phyloP scores from a whole-genome alignment of 805 yeast genomes.

The Starmera caribaea region DNA sequence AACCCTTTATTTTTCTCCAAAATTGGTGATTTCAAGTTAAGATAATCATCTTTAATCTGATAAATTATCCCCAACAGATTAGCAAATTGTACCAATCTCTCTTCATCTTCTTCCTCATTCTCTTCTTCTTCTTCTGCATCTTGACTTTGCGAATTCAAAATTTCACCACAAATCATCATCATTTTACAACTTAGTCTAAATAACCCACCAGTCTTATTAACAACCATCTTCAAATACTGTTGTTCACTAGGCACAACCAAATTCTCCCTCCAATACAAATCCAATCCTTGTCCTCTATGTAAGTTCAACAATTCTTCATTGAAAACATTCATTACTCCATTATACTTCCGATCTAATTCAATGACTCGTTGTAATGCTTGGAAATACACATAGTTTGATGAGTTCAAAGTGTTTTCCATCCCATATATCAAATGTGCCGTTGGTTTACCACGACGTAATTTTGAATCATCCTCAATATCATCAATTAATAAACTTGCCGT shows the following conservation, averaged over 20 bases:
- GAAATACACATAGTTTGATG: conserved; percentile 78
- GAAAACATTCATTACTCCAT: conserved; percentile 31
- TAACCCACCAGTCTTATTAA: conserved; percentile 84
- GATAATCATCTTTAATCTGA: conserved; percentile 79
- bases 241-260: conserved; percentile 45
- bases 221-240: conserved; percentile 72
- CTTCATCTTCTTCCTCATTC: neutral
- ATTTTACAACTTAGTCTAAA: conserved; percentile 66
- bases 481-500: conserved; percentile 65
- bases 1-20: conserved; percentile 60
- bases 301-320: conserved; percentile 70
- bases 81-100: conserved; percentile 47
- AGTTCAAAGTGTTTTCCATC: conserved; percentile 67
- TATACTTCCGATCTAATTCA: conserved; percentile 19
- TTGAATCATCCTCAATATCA: conserved; percentile 79
- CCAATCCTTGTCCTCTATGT: conserved; percentile 87
- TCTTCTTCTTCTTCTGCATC: neutral
- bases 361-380: conserved; percentile 47
- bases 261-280: conserved; percentile 79
- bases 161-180: conserved; percentile 31
- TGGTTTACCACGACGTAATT: conserved; percentile 64
- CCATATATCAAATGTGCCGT: conserved; percentile 78
- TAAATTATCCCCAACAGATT: conserved; percentile 73
- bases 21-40: conserved; percentile 49
- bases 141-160: neutral